Evolutionary conservation across 2,329 filamentous ascomycete genomes (phyloP).

Genomic region (Plenodomus lindquistii): DNA sequence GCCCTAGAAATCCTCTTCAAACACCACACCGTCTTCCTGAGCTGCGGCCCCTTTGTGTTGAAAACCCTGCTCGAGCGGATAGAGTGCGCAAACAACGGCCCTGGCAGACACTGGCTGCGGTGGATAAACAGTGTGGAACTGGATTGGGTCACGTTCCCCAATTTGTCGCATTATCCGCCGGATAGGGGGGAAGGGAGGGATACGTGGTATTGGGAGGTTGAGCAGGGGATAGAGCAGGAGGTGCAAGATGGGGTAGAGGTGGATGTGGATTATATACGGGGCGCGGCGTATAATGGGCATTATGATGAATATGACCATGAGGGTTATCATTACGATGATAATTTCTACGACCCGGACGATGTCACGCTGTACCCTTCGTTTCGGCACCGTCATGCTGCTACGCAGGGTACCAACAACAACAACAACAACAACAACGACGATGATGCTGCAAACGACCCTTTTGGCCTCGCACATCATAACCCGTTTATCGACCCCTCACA

Average conservation of each 20-base stretch:
- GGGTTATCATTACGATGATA: slow-evolving; percentile 40
- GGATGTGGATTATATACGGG: slow-evolving; percentile 35
- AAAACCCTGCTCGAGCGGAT: slow-evolving; percentile 33
- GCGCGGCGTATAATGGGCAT: slow-evolving; percentile 28
- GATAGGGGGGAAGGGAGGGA: slow-evolving; percentile 25
- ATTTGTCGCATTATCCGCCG: slow-evolving; percentile 37
- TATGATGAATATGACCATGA: slow-evolving; percentile 43
- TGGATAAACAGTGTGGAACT: slow-evolving; percentile 38
- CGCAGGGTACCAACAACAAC: slow-evolving; percentile 3
- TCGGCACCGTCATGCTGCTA: slow-evolving; percentile 8
- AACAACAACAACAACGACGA: neutral
- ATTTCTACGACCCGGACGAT: slow-evolving; percentile 36
- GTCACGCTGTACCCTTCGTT: slow-evolving; percentile 32
- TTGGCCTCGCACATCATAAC: slow-evolving; percentile 35
- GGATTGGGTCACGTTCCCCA: slow-evolving; percentile 43
- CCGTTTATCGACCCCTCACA: slow-evolving; percentile 33
- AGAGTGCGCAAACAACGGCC: slow-evolving; percentile 22
- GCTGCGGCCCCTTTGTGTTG: slow-evolving; percentile 42
- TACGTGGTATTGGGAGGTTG: slow-evolving; percentile 31
- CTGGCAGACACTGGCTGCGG: slow-evolving; percentile 33
- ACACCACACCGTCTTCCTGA: slow-evolving; percentile 37
- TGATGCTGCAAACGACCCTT: slow-evolving; percentile 33
- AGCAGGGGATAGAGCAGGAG: too few species aligned
- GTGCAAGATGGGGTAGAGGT: slow-evolving; percentile 20
- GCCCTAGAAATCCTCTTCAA: slow-evolving; percentile 42